Evolutionary conservation across 352 stramenopile species (phyloP), one percentile per base, ranked within the genome.

Genomic region (Phytopythium aichiense): DNA sequence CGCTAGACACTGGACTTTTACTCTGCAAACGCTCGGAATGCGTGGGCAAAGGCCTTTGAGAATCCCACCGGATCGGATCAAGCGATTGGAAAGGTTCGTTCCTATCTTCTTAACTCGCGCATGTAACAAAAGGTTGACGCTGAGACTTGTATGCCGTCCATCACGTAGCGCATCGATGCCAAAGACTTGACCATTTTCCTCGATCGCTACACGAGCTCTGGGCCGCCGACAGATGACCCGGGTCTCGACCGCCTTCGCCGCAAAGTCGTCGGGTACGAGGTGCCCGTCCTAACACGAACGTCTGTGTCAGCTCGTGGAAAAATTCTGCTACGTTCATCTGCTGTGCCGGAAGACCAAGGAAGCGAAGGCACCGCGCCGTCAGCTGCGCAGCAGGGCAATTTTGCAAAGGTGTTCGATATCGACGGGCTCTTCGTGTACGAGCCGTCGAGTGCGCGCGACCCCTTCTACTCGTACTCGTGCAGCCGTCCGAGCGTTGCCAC

Each of bases 111-210:
- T 2, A 22, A 23, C 18, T 18, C 6, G 8, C 4, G 42, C 35
- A 40, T 40, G 35, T 8, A 40, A 40, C 35, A 15, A 40, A 11
- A 4, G 2, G 50, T 16, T 54, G 4, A 58, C 31, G 38, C 61
- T 22, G 46, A 11, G 22, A 22, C 20, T 22, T 4, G 16, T 20
- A 5, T 35, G 46, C 3, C 65, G 67, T 64, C 20, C 16, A 16
- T 16, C 30, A 56, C 15, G 23, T 37, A 89, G 74, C 56, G 72
- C 6, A 79, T 92, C 51, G 84, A 93, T 30, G 79, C 73, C 5
- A 89, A 87, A 48, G 87, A 95, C 49, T 57, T 95, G 23, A 94
- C 87, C 1, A 89, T 94, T 50, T 95, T 95, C 46, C 58, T 95
- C 2, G 87, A 95, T 70, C 72, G 87, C 31, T 95, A 94, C 63